These are phyloP conservation scores for Plasmodium knowlesi DNA, from an alignment of 169 alveolate genomes.

Conservation along the genomic window DNA sequence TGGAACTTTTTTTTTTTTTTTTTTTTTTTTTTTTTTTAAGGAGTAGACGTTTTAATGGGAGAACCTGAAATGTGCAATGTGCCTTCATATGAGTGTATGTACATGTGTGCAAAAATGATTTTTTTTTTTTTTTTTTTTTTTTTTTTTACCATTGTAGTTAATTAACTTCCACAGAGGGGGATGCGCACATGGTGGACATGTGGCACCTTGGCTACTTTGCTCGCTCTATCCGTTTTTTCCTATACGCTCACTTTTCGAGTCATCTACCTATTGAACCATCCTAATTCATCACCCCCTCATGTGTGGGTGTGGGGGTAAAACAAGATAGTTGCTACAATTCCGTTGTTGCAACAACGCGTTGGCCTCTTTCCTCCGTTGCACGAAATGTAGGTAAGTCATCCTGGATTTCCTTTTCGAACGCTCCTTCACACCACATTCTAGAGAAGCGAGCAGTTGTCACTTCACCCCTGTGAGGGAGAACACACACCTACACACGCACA, in stretches of 20 bases:
- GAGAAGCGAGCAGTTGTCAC: neutral
- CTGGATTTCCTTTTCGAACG: neutral
- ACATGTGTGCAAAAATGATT: neutral
- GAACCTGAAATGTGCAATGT: neutral
- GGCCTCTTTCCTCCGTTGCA: neutral
- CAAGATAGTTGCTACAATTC: neutral
- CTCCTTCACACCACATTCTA: neutral
- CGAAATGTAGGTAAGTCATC: neutral
- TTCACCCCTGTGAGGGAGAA: neutral
- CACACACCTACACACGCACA: neutral
- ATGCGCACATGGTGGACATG: neutral
- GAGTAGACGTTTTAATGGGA: neutral
- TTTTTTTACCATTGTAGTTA: neutral
- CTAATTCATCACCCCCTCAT: neutral
- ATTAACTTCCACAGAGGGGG: neutral
- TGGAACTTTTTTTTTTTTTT: neutral
- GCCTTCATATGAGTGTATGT: neutral
- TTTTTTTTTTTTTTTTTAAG: neutral
- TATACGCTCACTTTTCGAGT: neutral
- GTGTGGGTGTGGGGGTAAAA: neutral
- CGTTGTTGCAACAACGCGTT: neutral
- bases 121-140: conserved; percentile 1
- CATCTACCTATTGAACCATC: neutral
- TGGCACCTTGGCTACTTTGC: neutral
- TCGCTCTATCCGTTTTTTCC: neutral